Evolutionary conservation across 2,329 filamentous ascomycete species (phyloP).

Genomic region (Falciphora oryzae): DNA sequence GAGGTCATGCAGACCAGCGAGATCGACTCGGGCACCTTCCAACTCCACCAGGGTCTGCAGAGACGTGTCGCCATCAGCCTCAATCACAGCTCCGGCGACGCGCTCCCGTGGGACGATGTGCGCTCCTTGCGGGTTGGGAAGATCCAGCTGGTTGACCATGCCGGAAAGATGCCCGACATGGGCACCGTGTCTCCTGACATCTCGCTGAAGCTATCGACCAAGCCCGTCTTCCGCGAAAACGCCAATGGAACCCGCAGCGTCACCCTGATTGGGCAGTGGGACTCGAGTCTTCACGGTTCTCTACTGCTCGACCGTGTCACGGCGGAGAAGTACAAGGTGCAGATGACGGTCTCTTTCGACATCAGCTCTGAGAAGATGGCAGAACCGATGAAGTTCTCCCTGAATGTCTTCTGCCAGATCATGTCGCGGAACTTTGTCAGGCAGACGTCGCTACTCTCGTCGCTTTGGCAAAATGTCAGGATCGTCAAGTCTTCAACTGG

Average conservation of each 20-base stretch:
- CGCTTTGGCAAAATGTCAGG: conserved; percentile 77
- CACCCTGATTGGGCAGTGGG: conserved; percentile 88
- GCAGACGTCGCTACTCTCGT: conserved; percentile 79
- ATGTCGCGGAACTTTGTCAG: conserved; percentile 78
- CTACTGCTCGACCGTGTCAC: conserved; percentile 91
- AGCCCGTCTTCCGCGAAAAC: conserved; percentile 76
- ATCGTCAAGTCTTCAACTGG: conserved; percentile 82
- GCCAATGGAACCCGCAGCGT: conserved; percentile 86
- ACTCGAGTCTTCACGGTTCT: conserved; percentile 87
- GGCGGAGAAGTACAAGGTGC: conserved; percentile 85
- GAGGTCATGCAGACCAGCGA: conserved; percentile 85
- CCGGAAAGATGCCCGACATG: conserved; percentile 78
- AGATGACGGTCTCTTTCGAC: conserved; percentile 83
- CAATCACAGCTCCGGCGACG: conserved; percentile 86
- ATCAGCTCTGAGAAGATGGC: conserved; percentile 75
- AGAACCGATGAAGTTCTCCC: conserved; percentile 81
- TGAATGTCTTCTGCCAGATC: conserved; percentile 78
- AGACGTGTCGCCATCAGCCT: conserved; percentile 80
- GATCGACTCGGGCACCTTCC: conserved; percentile 83
- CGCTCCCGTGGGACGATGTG: conserved; percentile 83
- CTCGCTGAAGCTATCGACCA: conserved; percentile 67
- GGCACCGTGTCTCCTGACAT: conserved; percentile 68
- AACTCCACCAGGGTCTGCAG: conserved; percentile 91
- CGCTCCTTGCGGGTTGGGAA: conserved; percentile 70
- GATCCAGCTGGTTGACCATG: conserved; percentile 76